Conservation (phyloP, 371 early-diverging fungal genomes). For the Vittaforma corneae region DNA sequence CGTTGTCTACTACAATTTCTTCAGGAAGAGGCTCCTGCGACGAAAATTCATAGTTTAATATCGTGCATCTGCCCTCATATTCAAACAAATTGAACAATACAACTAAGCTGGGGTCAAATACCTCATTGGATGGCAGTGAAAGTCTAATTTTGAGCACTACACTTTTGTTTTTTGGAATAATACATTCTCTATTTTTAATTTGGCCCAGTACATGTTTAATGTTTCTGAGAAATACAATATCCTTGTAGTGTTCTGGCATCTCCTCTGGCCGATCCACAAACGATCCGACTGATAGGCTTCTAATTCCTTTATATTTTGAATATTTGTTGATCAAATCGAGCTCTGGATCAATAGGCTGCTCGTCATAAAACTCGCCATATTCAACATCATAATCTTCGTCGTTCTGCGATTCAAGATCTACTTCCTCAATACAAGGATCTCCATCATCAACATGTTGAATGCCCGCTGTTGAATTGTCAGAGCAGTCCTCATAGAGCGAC, state of each 20-base stretch:
- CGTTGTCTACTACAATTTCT: constrained; percentile 39
- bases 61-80: constrained; percentile 37
- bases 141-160: constrained; percentile 31
- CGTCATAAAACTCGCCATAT: too few relatives aligned
- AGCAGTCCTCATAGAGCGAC: background rate
- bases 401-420: constrained; percentile 15
- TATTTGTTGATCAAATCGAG: constrained; percentile 40
- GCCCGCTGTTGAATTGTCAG: constrained; percentile 1
- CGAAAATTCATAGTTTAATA: constrained; percentile 36
- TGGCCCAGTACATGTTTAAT: constrained; percentile 21
- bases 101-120: constrained; percentile 6
- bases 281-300: constrained; percentile 28
- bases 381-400: constrained; percentile 5
- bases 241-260: constrained; percentile 43
- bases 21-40: background rate
- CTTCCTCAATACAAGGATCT: constrained; percentile 2
- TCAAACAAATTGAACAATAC: constrained; percentile 41
- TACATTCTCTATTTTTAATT: constrained; percentile 21
- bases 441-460: constrained; percentile 14
- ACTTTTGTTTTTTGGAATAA: constrained; percentile 13
- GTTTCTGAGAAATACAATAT: constrained; percentile 49
- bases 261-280: constrained; percentile 34
- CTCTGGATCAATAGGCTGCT: constrained; percentile 15
- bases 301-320: constrained; percentile 41
- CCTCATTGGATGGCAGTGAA: too few relatives aligned